Evolutionary conservation across 139 green algal species (phyloP).

Genomic region (Chlorella sp.): DNA sequence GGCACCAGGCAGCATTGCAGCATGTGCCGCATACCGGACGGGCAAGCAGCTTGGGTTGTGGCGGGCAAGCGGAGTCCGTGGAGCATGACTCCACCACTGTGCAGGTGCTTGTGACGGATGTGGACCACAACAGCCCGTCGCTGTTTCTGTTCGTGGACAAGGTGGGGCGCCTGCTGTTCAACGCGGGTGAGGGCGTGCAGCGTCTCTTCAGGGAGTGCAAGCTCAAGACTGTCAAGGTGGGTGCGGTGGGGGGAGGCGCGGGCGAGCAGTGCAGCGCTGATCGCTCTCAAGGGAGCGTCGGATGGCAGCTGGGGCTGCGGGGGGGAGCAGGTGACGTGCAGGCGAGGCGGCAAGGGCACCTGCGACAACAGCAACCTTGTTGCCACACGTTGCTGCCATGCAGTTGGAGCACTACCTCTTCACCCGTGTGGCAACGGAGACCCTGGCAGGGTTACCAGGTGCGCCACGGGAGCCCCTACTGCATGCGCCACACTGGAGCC

Average conservation of each 20-base stretch:
- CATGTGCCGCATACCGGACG: background rate
- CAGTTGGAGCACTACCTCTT: constrained; percentile 49
- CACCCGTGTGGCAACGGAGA: constrained; percentile 66
- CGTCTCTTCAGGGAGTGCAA: constrained; percentile 79
- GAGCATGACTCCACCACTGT: too few species aligned
- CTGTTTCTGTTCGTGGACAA: constrained; percentile 90
- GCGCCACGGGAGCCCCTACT: too few species aligned
- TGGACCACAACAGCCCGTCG: constrained; percentile 62
- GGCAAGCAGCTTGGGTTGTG: background rate
- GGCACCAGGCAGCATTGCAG: too few species aligned
- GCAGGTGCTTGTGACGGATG: constrained; percentile 45
- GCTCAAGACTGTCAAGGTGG: constrained; percentile 62
- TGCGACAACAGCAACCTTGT: background rate
- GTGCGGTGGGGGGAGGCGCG: background rate
- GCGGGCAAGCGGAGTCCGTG: background rate
- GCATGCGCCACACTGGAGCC: too few species aligned
- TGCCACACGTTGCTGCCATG: background rate
- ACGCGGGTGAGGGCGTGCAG: constrained; percentile 92
- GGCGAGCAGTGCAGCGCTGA: background rate
- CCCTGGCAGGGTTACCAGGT: constrained; percentile 79
- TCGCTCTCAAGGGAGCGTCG: too few species aligned
- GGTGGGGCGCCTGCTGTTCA: constrained; percentile 83
- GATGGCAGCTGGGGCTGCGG: background rate
- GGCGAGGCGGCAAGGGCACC: background rate
- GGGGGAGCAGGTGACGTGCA: background rate